Evolutionary conservation across 805 yeast genomes (phyloP), one percentile per base, ranked within the genome.

Genomic region (Wickerhamiella vanderwaltii): DNA sequence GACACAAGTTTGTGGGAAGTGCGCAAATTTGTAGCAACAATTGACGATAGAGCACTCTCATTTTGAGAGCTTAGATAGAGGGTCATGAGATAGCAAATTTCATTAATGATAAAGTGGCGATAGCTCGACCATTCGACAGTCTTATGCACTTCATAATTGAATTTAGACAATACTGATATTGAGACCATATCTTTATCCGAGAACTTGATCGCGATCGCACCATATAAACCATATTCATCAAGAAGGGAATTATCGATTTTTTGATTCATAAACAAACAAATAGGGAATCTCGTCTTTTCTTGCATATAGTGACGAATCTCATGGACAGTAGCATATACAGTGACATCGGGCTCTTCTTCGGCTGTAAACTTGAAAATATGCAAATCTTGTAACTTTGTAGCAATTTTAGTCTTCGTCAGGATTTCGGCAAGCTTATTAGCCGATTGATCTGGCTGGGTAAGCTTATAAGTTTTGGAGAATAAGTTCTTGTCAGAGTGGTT

Each of bases 311-410:
- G 61, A 19, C 53, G 51, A 9, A 56, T 29, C 35, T 63, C 67
- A 29, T 63, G 67, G 1, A 63, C 66, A 0, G 67, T 51, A 6
- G 61, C 54, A 43, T 47, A 61, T 46, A 46, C 47, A 11, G 51
- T 43, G 12, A 58, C 47, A 22, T 51, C 53, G 29, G 41, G 35
- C n/a, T 23, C 35, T 17, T 26, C 34, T 3, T 54, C 50, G 2
- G 48, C 43, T 6, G 52, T 48, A 3, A 73, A 65, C 28, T 71
- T 74, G 66, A 88, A 88, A 24, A 88, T 62, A 62, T 87, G 95
- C 61, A 87, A 85, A 3, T 95, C 87, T 36, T 85, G 80, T 1
- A 77, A 71, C 54, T 88, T 87, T 54, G 75, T 75, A 41, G 87
- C 65, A 16, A 84, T 71, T 46, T 73, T 75, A 0, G 94, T 80